A percentile compares a stretch with the other conserved stretches of the same genome.
Conservation (phyloP, 108 stramenopile genomes). For the Conticribra weissflogii region DNA sequence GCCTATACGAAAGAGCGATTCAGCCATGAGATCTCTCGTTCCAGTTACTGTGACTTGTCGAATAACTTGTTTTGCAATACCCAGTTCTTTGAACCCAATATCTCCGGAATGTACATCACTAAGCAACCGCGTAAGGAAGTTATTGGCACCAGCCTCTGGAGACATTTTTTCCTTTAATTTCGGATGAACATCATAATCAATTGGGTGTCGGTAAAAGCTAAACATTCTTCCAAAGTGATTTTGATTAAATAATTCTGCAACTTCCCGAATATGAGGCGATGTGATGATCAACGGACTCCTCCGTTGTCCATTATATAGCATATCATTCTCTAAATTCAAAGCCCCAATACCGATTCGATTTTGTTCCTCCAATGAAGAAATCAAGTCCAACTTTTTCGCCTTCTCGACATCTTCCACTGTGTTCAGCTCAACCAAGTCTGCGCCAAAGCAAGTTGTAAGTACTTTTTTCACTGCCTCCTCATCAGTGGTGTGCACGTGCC, state of each 20-base stretch:
- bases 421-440: conserved; percentile 50
- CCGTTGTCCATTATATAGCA: conserved; percentile 38
- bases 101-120: conserved; percentile 34
- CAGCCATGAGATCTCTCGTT: conserved; percentile 43
- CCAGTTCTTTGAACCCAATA: conserved; percentile 54
- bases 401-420: conserved; percentile 36
- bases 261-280: conserved; percentile 54
- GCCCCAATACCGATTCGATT: conserved; percentile 23
- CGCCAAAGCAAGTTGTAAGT: conserved; percentile 49
- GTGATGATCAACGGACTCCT: conserved; percentile 41
- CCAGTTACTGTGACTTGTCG: conserved; percentile 43
- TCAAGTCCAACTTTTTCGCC: conserved; percentile 44
- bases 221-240: conserved; percentile 54
- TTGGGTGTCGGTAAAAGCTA: conserved; percentile 54
- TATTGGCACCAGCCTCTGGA: conserved; percentile 33
- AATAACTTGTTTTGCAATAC: conserved; percentile 58
- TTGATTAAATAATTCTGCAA: conserved; percentile 45
- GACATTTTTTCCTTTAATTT: conserved; percentile 26
- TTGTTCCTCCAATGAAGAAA: conserved; percentile 22
- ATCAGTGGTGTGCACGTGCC: conserved; percentile 49
- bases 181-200: conserved; percentile 59
- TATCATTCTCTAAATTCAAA: conserved; percentile 8
- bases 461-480: conserved; percentile 37
- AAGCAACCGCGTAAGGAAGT: conserved; percentile 47
- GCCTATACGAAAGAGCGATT: conserved; percentile 41